Evolutionary conservation across 192 early-diverging fungal genomes (phyloP).

Genomic region (Coemansia sp.): DNA sequence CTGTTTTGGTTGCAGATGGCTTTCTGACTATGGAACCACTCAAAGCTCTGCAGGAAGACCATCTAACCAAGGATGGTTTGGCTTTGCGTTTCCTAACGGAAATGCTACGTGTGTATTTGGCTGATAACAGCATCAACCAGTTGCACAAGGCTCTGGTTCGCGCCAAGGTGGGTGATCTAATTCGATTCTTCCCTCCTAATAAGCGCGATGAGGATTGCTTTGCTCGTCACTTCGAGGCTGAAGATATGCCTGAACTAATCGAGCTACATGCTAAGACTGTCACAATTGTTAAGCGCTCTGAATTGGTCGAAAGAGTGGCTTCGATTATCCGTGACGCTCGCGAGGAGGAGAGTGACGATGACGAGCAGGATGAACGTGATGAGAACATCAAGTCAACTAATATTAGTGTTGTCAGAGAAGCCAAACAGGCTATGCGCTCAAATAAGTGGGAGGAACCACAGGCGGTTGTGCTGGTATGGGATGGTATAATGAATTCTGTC

Average conservation of each 20-base stretch:
- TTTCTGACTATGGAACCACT: constrained; percentile 73
- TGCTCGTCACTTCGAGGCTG: constrained; percentile 87
- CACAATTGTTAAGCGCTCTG: constrained; percentile 64
- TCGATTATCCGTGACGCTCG: constrained; percentile 58
- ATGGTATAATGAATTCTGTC: constrained; percentile 71
- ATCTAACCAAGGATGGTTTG: constrained; percentile 90
- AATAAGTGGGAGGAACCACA: constrained; percentile 74
- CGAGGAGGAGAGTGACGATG: constrained; percentile 19
- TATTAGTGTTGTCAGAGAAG: constrained; percentile 21
- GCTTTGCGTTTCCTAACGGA: constrained; percentile 81
- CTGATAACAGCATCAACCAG: constrained; percentile 74
- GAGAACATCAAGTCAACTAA: constrained; percentile 23
- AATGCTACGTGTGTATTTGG: constrained; percentile 77
- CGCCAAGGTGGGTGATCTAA: constrained; percentile 66
- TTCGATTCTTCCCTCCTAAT: constrained; percentile 90
- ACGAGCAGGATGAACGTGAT: constrained; percentile 13
- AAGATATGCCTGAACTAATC: constrained; percentile 86
- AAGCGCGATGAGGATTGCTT: constrained; percentile 88
- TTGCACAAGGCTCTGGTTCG: constrained; percentile 68
- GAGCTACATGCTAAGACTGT: constrained; percentile 77
- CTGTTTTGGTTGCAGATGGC: constrained; percentile 66
- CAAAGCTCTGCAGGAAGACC: constrained; percentile 81
- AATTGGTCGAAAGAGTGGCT: constrained; percentile 60
- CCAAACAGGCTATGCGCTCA: constrained; percentile 30
- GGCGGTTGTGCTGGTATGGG: constrained; percentile 78